These are phyloP conservation scores for Eremothecium cymbalariae DNA, from an alignment of 1,139 yeast species.

Conservation along the genomic window DNA sequence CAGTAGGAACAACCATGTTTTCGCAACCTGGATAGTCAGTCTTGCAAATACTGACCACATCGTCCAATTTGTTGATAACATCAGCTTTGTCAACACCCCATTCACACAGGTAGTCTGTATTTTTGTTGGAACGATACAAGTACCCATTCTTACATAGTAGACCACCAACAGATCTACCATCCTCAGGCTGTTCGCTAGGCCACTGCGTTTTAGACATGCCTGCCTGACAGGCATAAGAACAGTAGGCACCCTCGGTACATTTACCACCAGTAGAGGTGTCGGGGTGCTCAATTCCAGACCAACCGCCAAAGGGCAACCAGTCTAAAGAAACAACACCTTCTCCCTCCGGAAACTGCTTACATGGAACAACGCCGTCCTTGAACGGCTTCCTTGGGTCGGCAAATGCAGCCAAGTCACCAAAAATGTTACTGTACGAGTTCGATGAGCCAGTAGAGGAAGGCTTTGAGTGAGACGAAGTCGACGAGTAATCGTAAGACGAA, in stretches of 20 bases:
- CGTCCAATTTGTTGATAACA: slow-evolving; percentile 55
- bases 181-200: slow-evolving; percentile 78
- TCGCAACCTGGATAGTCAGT: slow-evolving; percentile 99
- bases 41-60: slow-evolving; percentile 82
- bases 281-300: slow-evolving; percentile 72
- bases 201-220: slow-evolving; percentile 98
- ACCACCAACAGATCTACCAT: slow-evolving; percentile 90
- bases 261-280: slow-evolving; percentile 54
- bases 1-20: slow-evolving; percentile 92
- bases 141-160: slow-evolving; percentile 69
- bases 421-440: no score
- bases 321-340: slow-evolving; percentile 82
- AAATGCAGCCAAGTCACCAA: slow-evolving; percentile 55
- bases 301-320: slow-evolving; percentile 81
- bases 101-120: slow-evolving; percentile 61
- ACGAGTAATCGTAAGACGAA: no score
- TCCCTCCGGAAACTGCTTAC: slow-evolving; percentile 79
- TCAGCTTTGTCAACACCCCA: slow-evolving; percentile 69
- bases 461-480: no score
- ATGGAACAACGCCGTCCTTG: slow-evolving; percentile 71
- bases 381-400: slow-evolving; percentile 49
- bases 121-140: slow-evolving; percentile 67
- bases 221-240: slow-evolving; percentile 93
- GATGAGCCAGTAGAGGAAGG: no score
- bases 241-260: slow-evolving; percentile 84